Conservation (phyloP, 352 stramenopile species). For the Globisporangium nodosum region DNA sequence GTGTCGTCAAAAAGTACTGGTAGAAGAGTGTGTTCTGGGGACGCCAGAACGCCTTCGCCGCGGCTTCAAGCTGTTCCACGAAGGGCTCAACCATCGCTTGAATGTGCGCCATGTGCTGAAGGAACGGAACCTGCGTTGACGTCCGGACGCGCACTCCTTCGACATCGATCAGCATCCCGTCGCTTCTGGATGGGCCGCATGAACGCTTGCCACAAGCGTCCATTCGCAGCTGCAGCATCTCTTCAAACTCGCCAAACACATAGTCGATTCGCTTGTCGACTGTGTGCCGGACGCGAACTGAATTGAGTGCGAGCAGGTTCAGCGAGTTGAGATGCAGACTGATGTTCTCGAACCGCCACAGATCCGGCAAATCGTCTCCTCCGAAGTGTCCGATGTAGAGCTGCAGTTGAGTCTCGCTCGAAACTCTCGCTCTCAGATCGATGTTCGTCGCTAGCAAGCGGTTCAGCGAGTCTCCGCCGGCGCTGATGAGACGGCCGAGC, state of each 20-base stretch:
- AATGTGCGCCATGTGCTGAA: constrained; percentile 20
- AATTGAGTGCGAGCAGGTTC: constrained; percentile 31
- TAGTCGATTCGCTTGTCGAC: constrained; percentile 40
- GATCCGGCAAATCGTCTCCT: constrained; percentile 60
- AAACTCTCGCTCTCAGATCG: constrained; percentile 29
- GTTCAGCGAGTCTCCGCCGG: constrained; percentile 58
- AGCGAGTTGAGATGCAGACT: constrained; percentile 31
- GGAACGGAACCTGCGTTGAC: constrained; percentile 30
- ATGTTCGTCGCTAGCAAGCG: constrained; percentile 52
- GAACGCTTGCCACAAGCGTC: constrained; percentile 19
- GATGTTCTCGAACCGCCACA: constrained; percentile 60
- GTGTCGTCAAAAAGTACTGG: constrained; percentile 45
- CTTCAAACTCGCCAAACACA: constrained; percentile 73
- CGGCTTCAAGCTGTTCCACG: constrained; percentile 15
- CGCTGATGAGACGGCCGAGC: constrained; percentile 49
- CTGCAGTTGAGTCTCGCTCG: constrained; percentile 20
- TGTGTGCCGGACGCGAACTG: constrained; percentile 44
- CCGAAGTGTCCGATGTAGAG: constrained; percentile 48
- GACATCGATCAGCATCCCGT: constrained; percentile 60
- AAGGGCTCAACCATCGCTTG: constrained; percentile 27
- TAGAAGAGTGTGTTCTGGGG: constrained; percentile 63
- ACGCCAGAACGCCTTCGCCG: constrained; percentile 39
- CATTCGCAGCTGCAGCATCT: constrained; percentile 36
- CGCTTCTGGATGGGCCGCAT: constrained; percentile 13
- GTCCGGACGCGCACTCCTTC: constrained; percentile 33